A percentile compares a stretch with the other conserved stretches of the same genome.
phyloP scores from a whole-genome alignment of 805 yeast genomes.

The Kodamaea hsintzibuensis region DNA sequence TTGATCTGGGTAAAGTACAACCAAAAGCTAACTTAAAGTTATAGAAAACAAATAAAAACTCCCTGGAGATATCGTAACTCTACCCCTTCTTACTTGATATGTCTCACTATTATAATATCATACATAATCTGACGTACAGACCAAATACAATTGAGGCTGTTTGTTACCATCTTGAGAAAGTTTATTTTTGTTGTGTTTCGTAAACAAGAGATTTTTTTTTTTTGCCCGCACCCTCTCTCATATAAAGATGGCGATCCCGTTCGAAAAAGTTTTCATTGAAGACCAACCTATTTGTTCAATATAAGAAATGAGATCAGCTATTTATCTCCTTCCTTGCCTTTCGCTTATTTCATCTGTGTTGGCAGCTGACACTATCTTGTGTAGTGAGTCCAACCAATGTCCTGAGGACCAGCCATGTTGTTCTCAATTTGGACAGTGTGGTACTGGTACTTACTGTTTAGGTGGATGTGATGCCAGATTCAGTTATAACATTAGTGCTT shows the following conservation, averaged over 20 bases:
- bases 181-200: not conserved
- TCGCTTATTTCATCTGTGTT: slow-evolving; percentile 6
- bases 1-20: not conserved
- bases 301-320: not conserved
- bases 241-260: not conserved
- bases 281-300: not conserved
- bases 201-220: not conserved
- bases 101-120: not conserved
- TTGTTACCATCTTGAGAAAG: not conserved
- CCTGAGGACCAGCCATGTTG: slow-evolving; percentile 87
- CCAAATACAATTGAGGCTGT: not conserved
- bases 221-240: not conserved
- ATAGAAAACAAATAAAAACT: not conserved
- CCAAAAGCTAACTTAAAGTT: not conserved
- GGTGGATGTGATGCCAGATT: slow-evolving; percentile 84
- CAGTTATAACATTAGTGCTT: slow-evolving; percentile 65
- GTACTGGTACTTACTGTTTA: slow-evolving; percentile 74
- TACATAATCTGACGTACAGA: not conserved
- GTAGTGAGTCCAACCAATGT: slow-evolving; percentile 59
- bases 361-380: slow-evolving; percentile 26
- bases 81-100: not conserved
- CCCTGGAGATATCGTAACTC: not conserved
- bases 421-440: slow-evolving; percentile 76
- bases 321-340: slow-evolving; percentile 4
- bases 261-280: not conserved